Conservation (phyloP, 2,329 filamentous ascomycete genomes). For the Sarocladium strictum region DNA sequence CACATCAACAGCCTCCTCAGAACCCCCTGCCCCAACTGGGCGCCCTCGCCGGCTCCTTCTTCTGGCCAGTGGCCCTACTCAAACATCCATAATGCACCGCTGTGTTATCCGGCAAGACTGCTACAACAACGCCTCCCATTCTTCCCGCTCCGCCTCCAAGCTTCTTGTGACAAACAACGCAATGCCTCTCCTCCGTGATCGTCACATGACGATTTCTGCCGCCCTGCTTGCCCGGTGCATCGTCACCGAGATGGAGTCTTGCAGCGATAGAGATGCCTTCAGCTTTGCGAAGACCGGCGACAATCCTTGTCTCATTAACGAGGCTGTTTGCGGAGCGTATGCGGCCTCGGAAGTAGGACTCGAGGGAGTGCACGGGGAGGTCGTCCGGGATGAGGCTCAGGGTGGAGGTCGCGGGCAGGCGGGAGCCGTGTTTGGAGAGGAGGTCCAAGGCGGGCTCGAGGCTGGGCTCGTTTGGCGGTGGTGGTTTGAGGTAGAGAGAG, state of each 20-base stretch:
- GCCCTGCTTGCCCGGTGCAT: conserved; percentile 39
- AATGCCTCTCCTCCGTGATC: conserved; percentile 82
- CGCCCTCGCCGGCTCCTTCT: conserved; percentile 24
- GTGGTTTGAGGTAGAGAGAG: conserved; percentile 80
- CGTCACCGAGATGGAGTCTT: conserved; percentile 66
- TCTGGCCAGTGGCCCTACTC: conserved; percentile 37
- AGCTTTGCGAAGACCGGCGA: conserved; percentile 69
- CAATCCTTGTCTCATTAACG: conserved; percentile 73
- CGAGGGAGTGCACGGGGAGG: conserved; percentile 72
- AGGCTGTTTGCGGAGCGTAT: conserved; percentile 81
- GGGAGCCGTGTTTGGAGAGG: conserved; percentile 86
- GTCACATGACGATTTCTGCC: conserved; percentile 63
- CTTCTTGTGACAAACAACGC: conserved; percentile 87
- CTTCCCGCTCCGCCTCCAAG: conserved; percentile 72
- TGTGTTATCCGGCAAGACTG: conserved; percentile 77
- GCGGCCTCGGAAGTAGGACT: conserved; percentile 85
- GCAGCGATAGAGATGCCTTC: conserved; percentile 74
- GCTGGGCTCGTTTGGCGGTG: conserved; percentile 63
- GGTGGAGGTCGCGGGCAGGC: conserved; percentile 81
- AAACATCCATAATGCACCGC: conserved; percentile 81
- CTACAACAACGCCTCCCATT: conserved; percentile 83
- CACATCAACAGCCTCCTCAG: conserved; percentile 15
- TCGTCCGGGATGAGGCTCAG: conserved; percentile 77
- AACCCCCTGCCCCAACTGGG: conserved; percentile 32
- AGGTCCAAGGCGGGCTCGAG: conserved; percentile 77